These are phyloP conservation scores for Sungouiozyma ichnusensis DNA, from an alignment of 805 yeast genomes.

Conservation along the genomic window DNA sequence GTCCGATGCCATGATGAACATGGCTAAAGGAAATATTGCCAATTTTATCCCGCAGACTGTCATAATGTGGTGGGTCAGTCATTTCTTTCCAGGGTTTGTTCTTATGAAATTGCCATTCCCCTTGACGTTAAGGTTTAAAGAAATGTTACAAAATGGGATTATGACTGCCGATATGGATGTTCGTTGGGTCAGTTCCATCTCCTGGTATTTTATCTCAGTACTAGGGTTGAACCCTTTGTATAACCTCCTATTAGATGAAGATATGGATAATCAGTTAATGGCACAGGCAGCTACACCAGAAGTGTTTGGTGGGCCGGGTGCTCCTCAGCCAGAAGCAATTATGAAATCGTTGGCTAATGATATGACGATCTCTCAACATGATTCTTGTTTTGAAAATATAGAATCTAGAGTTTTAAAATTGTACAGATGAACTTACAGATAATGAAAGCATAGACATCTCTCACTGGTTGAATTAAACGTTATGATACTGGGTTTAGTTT, in stretches of 20 bases:
- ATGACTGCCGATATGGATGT: conserved; percentile 77
- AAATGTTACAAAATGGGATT: conserved; percentile 85
- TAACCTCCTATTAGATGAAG: conserved; percentile 42
- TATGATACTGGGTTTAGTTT: background rate
- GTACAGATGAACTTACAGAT: conserved; percentile 7
- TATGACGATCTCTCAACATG: conserved; percentile 50
- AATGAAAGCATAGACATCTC: too few species aligned
- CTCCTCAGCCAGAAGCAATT: conserved; percentile 50
- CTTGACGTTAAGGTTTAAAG: conserved; percentile 76
- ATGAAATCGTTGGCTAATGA: conserved; percentile 67
- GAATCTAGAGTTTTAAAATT: conserved; percentile 43
- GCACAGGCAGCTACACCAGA: conserved; percentile 9
- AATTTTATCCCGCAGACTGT: conserved; percentile 85
- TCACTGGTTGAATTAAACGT: background rate
- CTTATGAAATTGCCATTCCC: conserved; percentile 88
- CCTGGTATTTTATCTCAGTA: conserved; percentile 90
- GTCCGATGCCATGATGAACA: conserved; percentile 60
- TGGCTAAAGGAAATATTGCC: conserved; percentile 74
- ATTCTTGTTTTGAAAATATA: conserved; percentile 46
- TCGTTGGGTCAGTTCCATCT: conserved; percentile 84
- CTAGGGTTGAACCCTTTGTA: conserved; percentile 76
- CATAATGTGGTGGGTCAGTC: conserved; percentile 93
- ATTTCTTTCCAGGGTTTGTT: conserved; percentile 84
- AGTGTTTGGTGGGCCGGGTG: conserved; percentile 38
- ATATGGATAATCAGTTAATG: conserved; percentile 11